Percentiles rank a stretch among this genome's conserved stretches.
These are phyloP conservation scores for Saccharum hybrid DNA, from an alignment of 202 grass and related monocot species.

Conservation along the genomic window DNA sequence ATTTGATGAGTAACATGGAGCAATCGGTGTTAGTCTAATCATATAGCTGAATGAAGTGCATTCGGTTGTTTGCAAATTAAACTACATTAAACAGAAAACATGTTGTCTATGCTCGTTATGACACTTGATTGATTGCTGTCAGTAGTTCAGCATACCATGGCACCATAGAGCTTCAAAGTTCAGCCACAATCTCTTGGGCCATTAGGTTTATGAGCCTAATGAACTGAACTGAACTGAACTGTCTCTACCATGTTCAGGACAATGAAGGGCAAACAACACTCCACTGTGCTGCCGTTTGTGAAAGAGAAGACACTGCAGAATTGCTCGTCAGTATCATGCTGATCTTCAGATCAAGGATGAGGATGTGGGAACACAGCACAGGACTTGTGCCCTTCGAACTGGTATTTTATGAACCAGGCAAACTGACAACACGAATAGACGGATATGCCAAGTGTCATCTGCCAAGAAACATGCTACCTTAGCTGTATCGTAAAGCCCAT, in stretches of 20 bases:
- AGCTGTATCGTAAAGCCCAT: background rate
- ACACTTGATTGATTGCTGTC: background rate
- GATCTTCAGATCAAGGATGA: constrained; percentile 66
- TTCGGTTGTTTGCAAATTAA: background rate
- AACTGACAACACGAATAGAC: constrained; percentile 35
- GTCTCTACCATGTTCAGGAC: constrained; percentile 15
- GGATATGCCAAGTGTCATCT: background rate
- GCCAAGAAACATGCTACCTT: constrained; percentile 6
- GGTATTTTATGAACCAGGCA: constrained; percentile 64
- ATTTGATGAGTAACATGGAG: background rate
- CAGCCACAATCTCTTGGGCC: no score
- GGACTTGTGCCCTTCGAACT: constrained; percentile 60
- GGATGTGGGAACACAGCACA: constrained; percentile 66
- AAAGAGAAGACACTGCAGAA: constrained; percentile 76
- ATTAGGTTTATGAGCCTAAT: no score
- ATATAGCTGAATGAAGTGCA: background rate
- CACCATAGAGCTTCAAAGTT: no score
- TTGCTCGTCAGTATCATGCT: constrained; percentile 69
- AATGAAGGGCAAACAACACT: constrained; percentile 79
- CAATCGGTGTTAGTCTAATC: background rate
- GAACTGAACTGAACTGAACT: no score
- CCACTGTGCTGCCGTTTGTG: constrained; percentile 87
- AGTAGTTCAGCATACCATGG: background rate
- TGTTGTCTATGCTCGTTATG: no score
- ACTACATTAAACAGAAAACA: no score